These are phyloP conservation scores for Fusarium succisae DNA, from an alignment of 2,329 filamentous ascomycete species.

Conservation along the genomic window DNA sequence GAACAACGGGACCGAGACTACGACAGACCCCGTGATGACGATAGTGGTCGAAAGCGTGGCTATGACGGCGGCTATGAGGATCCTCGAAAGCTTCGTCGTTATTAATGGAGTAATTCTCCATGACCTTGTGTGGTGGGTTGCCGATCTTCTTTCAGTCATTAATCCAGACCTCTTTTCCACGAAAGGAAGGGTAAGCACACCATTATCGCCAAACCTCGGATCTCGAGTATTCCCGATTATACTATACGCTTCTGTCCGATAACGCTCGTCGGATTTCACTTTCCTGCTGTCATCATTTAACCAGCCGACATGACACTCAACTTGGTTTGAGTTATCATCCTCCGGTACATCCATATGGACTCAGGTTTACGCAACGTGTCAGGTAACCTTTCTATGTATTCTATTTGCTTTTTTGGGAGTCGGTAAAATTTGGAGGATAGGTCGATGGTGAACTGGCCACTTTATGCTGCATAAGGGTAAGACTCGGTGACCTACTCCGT, in stretches of 20 bases:
- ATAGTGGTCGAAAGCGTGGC: slow-evolving; percentile 68
- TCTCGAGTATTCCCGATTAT: background rate
- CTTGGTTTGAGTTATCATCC: background rate
- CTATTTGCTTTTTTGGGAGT: slow-evolving; percentile 40
- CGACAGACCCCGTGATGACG: slow-evolving; percentile 67
- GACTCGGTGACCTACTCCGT: slow-evolving; percentile 48
- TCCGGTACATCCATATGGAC: slow-evolving; percentile 6
- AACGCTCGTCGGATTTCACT: background rate
- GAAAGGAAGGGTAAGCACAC: slow-evolving; percentile 39
- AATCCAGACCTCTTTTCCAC: slow-evolving; percentile 31
- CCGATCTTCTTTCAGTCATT: slow-evolving; percentile 32
- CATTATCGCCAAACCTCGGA: slow-evolving; percentile 16
- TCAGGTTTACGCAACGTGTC: slow-evolving; percentile 29
- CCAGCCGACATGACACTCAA: slow-evolving; percentile 1
- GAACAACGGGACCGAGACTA: slow-evolving; percentile 60
- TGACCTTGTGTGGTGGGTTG: slow-evolving; percentile 39
- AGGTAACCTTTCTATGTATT: slow-evolving; percentile 45
- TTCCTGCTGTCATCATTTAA: slow-evolving; percentile 9
- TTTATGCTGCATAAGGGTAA: slow-evolving; percentile 57
- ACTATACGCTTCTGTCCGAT: background rate
- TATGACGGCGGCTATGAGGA: slow-evolving; percentile 88
- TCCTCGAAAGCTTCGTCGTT: slow-evolving; percentile 71
- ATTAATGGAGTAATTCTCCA: slow-evolving; percentile 50
- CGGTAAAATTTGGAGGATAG: slow-evolving; percentile 12
- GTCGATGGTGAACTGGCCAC: slow-evolving; percentile 26